Evolutionary conservation across 352 stramenopile genomes (phyloP), one percentile per base, ranked within the genome.

Genomic region (Elongisporangium undulatum): DNA sequence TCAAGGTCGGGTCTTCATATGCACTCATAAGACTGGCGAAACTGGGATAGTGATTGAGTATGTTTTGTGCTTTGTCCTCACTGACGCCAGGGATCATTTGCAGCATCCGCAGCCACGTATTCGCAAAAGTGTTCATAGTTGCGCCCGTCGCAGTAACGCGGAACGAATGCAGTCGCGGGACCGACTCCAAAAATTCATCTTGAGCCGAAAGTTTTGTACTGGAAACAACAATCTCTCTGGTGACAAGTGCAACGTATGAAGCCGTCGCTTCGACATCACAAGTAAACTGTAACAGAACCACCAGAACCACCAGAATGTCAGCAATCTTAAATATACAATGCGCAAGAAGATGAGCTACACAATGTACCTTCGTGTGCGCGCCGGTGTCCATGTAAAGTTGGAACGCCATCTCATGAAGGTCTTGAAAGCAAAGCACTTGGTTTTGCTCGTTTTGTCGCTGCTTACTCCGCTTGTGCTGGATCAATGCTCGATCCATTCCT

Each of bases 91-190:
- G 82, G n/a, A 92, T 79, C 20, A 87, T 80, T 61, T 88, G 82
- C 17, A 92, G 72, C 82, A 92, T 92, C n/a, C 79, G 82, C 13
- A 92, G 64, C 82, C 82, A 92, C 22, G 77, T 62, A 38, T 89
- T 92, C 5, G 75, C 71, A 54, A 72, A 79, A 0, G 20, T 49
- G 60, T 84, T 90, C 12, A 61, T 62, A 45, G 74, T 89, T 13
- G 48, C 77, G 5, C 79, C 79, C 0, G 48, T 56, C 8, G 60
- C 56, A 2, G 70, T 81, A 2, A 89, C 77, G 21, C 82, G 77
- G 48, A 91, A 83, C 21, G 81, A 85, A 24, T 82, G 75, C n/a
- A 77, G 59, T 5, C 82, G 77, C 41, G 75, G 75, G 2, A 85
- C 71, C 12, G 68, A 74, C 38, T 91, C 82, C 17, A 91, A 58